Evolutionary conservation across 345 rosid genomes (phyloP), one percentile per base, ranked within the genome.

Genomic region (Syzygium aromaticum): DNA sequence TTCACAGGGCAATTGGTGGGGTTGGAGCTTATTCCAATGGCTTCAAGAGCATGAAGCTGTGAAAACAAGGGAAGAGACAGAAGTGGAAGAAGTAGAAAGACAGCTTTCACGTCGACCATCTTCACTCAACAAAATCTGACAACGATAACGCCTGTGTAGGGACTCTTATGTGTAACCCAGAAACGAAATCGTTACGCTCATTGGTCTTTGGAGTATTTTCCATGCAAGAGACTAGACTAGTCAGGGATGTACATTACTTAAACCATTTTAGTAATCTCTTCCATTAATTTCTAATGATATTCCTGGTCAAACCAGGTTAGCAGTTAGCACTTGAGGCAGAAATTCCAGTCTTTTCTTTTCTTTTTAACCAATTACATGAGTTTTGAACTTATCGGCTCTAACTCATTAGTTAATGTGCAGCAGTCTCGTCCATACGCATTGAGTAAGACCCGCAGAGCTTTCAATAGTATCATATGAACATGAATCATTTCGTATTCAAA

Each of bases 1-100:
- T 6, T 88, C 6, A 54, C 67, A 25, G 49, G 54, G 87, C 92
- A 92, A 11, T 19, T 33, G 14, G 77, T 28, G 51, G 86, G 19
- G 85, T 54, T 53, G 88, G n/a, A 21, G 82, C 13, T 46, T 6
- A 28, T 64, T 51, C 1, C 84, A 53, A 27, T 73, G 87, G 87
- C 84, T 67, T 73, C 52, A 33, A 56, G 51, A 13, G 46, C 43
- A n/a, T 28, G 59, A 33, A 73, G 78, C 84, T 64, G 77, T 8
- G 77, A 30, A 3, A 30, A 40, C 22, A 15, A 30, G 23, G 1
- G 22, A 22, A 86, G 61, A 28, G 84, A 51, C 67, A 86, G 87
- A 46, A 86, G 57, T 43, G 54, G 38, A 51, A 28, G 52, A 52
- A 86, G 87, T 40, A 22, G n/a, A 67, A 49, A 46, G 82, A 38